Base-by-base conservation (phyloP, 23 red algal species). In the Porphyridium purpureum region DNA sequence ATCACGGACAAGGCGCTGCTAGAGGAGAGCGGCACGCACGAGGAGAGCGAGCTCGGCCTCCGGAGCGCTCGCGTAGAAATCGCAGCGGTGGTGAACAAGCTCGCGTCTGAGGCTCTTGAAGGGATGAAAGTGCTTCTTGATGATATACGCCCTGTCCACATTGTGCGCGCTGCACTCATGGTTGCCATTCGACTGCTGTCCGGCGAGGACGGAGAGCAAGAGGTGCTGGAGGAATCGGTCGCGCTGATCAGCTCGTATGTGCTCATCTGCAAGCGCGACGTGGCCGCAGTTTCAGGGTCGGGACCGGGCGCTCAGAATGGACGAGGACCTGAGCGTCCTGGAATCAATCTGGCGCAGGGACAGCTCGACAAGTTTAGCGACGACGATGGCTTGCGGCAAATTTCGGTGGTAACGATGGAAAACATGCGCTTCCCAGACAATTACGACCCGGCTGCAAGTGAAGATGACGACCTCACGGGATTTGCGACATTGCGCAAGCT, bases 51-150 rank as follows among this genome's bases (percentile, higher is more conserved):
- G 29, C 72, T 92, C 11, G 33, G 57, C 14, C 40, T 80, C 47
- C 66, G 62, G n/a, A 42, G 50, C 29, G 55, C 68, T 35, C 53
- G 50, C 49, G 55, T 78, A 9, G 73, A 92, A 30, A 51, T 92
- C 33, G 83, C 72, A 25, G 29, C 51, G 8, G 36, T 92, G 33
- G 83, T 92, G 27, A 92, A 80, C 55, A 60, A 57, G 4, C n/a
- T 80, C 21, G 73, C 72, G 25, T 55, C 56, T 36, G 62, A 33
- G 7, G 63, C 72, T 9, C 54, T 92, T 55, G 71, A 76, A 5
- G 34, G 73, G 35, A 21, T 71, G 27, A 73, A 73, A 22, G 70
- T n/a, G n/a, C n/a, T n/a, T n/a, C n/a, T n/a, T n/a, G n/a, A n/a
- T 8, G 14, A 15, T 7, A 1, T 2, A 36, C 11, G 38, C 11